These are phyloP conservation scores for Saururus chinensis DNA, from an alignment of 164 flowering plant species.

Conservation along the genomic window DNA sequence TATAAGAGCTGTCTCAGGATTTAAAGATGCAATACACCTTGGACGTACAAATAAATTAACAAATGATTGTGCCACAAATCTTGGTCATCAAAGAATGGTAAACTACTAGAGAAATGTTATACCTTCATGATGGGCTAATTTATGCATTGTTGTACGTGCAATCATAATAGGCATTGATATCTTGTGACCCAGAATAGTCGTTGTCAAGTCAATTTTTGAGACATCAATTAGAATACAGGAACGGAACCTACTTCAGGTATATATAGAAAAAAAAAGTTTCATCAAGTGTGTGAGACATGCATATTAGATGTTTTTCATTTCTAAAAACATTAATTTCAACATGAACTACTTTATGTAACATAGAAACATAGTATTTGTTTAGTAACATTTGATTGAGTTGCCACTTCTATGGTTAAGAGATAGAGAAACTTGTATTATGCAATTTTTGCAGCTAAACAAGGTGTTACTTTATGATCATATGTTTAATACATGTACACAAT, in stretches of 20 bases:
- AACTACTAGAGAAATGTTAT: not conserved
- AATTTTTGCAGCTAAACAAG: too few species aligned
- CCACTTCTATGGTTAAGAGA: too few species aligned
- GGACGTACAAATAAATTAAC: not conserved
- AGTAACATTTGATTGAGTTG: too few species aligned
- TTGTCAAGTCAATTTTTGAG: conserved; percentile 60
- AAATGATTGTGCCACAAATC: not conserved
- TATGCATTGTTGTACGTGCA: conserved; percentile 88
- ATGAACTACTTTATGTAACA: too few species aligned
- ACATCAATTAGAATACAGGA: conserved; percentile 86
- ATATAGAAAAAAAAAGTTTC: too few species aligned
- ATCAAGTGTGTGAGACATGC: not conserved
- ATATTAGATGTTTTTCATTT: too few species aligned
- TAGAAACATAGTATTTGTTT: too few species aligned
- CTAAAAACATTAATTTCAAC: not conserved
- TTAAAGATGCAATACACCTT: not conserved
- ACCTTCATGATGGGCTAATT: conserved; percentile 96
- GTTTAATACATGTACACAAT: too few species aligned
- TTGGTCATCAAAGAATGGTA: not conserved
- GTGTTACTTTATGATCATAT: too few species aligned
- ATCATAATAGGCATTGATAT: conserved; percentile 95
- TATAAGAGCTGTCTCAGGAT: not conserved
- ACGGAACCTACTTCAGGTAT: conserved; percentile 41
- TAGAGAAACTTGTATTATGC: too few species aligned
- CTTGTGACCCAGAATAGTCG: conserved; percentile 71